These are phyloP conservation scores for Coriolopsis trogii DNA, from an alignment of 1,284 basidiomycete species.

Conservation along the genomic window DNA sequence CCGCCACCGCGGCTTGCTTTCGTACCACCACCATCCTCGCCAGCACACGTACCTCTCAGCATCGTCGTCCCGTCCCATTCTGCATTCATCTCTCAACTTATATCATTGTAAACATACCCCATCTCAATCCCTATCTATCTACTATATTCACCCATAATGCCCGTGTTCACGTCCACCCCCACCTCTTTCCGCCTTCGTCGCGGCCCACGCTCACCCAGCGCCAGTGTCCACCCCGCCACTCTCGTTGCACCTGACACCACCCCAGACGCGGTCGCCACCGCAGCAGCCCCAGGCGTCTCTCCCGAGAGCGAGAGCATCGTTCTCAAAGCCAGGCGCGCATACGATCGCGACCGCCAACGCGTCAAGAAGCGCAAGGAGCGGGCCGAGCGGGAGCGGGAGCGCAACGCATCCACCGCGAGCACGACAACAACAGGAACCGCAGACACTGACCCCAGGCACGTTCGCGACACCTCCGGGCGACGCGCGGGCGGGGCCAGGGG, in stretches of 20 bases:
- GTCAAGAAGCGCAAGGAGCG: slow-evolving; percentile 45
- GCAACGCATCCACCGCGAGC: slow-evolving; percentile 18
- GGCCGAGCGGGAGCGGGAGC: slow-evolving; percentile 31
- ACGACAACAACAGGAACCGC: not conserved
- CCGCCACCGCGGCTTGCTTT: slow-evolving; percentile 8
- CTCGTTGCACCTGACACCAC: not conserved
- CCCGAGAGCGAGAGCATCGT: slow-evolving; percentile 21
- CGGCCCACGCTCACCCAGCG: slow-evolving; percentile 9
- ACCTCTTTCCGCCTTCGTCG: slow-evolving; percentile 21
- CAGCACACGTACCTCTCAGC: slow-evolving; percentile 9
- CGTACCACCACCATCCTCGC: slow-evolving; percentile 12
- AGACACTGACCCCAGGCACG: no score
- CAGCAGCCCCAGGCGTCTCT: not conserved
- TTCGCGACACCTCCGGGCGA: slow-evolving; percentile 5
- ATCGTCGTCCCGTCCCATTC: slow-evolving; percentile 2
- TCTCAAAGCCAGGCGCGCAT: slow-evolving; percentile 47
- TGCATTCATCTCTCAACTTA: not conserved
- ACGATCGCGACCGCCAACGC: slow-evolving; percentile 51
- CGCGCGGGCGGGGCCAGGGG: not conserved
- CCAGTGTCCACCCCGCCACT: not conserved
- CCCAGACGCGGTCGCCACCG: not conserved
- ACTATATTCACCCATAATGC: slow-evolving; percentile 17
- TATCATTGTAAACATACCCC: slow-evolving; percentile 1
- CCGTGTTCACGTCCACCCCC: slow-evolving; percentile 16
- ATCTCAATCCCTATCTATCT: not conserved